Conservation (phyloP, 2,329 filamentous ascomycete genomes). For the Ophiostoma populinum region DNA sequence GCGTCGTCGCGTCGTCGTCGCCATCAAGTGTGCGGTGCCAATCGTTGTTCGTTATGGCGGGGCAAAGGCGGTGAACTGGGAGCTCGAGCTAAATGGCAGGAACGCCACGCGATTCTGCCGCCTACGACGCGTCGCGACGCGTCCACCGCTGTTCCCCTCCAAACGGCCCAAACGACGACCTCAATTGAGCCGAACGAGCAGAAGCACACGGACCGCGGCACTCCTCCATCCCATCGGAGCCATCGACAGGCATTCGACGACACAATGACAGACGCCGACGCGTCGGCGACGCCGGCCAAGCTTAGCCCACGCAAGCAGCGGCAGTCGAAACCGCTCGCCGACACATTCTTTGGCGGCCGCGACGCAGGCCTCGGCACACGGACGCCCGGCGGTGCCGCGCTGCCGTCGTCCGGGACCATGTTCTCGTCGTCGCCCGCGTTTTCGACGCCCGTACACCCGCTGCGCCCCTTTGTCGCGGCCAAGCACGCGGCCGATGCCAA, state of each 20-base stretch:
- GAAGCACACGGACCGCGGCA: not conserved
- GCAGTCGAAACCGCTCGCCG: constrained; percentile 17
- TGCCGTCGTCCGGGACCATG: constrained; percentile 35
- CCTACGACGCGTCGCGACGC: constrained; percentile 8
- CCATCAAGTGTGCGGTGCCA: too few species aligned
- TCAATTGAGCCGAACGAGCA: constrained; percentile 1
- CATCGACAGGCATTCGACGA: too few species aligned
- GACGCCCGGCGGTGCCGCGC: constrained; percentile 11
- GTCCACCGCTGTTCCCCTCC: too few species aligned
- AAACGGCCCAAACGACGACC: too few species aligned
- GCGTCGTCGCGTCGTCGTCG: too few species aligned
- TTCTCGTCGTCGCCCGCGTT: constrained; percentile 86
- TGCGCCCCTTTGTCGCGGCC: constrained; percentile 42
- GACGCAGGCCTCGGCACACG: constrained; percentile 14
- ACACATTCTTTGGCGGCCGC: constrained; percentile 21
- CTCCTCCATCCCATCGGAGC: too few species aligned
- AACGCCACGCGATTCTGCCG: constrained; percentile 9
- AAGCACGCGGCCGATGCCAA: too few species aligned
- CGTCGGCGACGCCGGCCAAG: constrained; percentile 4
- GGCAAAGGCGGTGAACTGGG: too few species aligned
- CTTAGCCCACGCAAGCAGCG: constrained; percentile 15
- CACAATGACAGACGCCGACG: constrained; percentile 12
- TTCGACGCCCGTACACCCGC: constrained; percentile 67
- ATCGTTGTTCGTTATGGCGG: too few species aligned
- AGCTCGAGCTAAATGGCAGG: too few species aligned